Evolutionary conservation across 805 yeast species (phyloP), one percentile per base, ranked within the genome.

Genomic region (Lipomyces yamanashiensis): DNA sequence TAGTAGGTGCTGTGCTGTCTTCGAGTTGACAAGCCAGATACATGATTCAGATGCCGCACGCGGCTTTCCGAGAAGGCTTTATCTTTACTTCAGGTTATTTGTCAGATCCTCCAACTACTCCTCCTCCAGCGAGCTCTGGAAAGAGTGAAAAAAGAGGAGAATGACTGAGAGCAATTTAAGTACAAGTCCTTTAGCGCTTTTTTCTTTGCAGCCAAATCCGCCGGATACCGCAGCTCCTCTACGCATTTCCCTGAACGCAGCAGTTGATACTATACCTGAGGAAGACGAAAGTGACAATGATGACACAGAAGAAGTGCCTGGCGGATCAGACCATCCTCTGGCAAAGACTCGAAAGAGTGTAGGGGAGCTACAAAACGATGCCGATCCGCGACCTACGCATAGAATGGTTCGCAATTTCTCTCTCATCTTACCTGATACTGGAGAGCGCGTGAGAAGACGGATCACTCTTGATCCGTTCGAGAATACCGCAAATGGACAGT

Each of bases 381-480:
- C 17, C 12, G 37, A 33, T 10, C 12, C 48, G 10, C 28, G 57
- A 41, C 49, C 57, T 15, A 9, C 50, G 34, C 39, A 41, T 40
- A 47, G 56, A 7, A n/a, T 64, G 36, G 53, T 63, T 0, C 40
- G 62, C n/a, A 63, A 51, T 66, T 69, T 34, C 54, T 71, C 48
- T 64, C 62, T 50, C 57, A 61, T 54, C 23, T 3, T 54, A 52
- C 61, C 59, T 54, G 58, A 55, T 47, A 61, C 54, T 37, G 47
- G 49, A n/a, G 56, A 54, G 40, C 54, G 56, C 45, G 49, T 53
- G 63, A 62, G 37, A 69, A 65, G 61, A 40, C 70, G 19, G 66
- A 63, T 58, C 61, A 69, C 49, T 67, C 67, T 49, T 59, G 70
- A 60, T 48, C 53, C 56, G 37, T 47, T 62, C n/a, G 52, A 43